These are phyloP conservation scores for Suhomyces kunorum DNA, from an alignment of 1,139 yeast species.

Conservation along the genomic window DNA sequence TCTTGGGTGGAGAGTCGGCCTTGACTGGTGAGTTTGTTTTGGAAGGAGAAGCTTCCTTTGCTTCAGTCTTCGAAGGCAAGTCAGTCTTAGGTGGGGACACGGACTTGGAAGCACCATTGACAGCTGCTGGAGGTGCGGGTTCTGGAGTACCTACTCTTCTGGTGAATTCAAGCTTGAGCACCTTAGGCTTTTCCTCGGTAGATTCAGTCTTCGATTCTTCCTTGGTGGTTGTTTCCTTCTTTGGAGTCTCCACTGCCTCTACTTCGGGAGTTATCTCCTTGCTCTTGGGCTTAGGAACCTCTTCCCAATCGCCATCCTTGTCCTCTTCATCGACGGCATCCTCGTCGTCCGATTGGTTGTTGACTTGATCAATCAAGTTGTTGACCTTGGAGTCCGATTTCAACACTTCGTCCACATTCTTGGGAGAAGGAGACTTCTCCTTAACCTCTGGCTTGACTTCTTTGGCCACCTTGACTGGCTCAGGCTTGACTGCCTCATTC, in stretches of 20 bases:
- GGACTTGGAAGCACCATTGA: too few relatives aligned
- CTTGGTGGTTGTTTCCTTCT: slow-evolving; percentile 18
- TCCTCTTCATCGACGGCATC: slow-evolving; percentile 27
- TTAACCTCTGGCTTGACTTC: slow-evolving; percentile 8
- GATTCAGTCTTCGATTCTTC: slow-evolving; percentile 18
- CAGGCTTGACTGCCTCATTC: slow-evolving; percentile 16
- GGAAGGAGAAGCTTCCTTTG: too few relatives aligned
- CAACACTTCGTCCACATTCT: slow-evolving; percentile 43
- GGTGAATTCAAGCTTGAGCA: slow-evolving; percentile 14
- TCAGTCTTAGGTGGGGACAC: slow-evolving; percentile 13
- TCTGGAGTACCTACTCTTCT: background rate
- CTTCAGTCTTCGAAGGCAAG: too few relatives aligned
- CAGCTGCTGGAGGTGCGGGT: background rate
- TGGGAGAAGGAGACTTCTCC: slow-evolving; percentile 18
- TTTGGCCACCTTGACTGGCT: slow-evolving; percentile 12
- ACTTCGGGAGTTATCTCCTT: slow-evolving; percentile 12
- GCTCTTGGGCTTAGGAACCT: slow-evolving; percentile 35
- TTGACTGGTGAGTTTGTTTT: background rate
- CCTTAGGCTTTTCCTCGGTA: slow-evolving; percentile 17
- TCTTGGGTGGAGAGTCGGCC: slow-evolving; percentile 16
- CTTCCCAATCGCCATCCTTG: slow-evolving; percentile 47
- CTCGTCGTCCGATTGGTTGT: slow-evolving; percentile 45
- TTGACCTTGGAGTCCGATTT: slow-evolving; percentile 42
- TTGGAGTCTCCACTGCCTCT: slow-evolving; percentile 11
- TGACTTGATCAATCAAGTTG: slow-evolving; percentile 40